Evolutionary conservation across 108 stramenopile genomes (phyloP).

Genomic region (Hondaea fermentalgiana): DNA sequence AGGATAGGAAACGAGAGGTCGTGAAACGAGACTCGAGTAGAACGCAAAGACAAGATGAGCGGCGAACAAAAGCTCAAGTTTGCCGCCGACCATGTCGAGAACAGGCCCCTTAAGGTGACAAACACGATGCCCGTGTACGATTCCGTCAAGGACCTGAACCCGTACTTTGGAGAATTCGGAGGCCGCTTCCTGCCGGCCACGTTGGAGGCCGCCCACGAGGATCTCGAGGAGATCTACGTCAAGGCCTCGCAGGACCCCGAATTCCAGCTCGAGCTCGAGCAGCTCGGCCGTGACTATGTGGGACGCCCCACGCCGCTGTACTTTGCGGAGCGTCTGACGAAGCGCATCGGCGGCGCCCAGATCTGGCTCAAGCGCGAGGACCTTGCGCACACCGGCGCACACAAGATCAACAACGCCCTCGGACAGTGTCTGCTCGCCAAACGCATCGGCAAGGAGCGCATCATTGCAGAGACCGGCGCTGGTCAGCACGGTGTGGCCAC

Average conservation of each 20-base stretch:
- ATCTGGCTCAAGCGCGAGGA: conserved; percentile 96
- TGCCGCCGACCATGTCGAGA: background rate
- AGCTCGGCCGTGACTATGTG: conserved; percentile 16
- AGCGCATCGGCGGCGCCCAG: conserved; percentile 74
- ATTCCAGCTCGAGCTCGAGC: conserved; percentile 77
- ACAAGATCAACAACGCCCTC: conserved; percentile 97
- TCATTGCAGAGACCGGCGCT: conserved; percentile 94
- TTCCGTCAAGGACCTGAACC: conserved; percentile 20
- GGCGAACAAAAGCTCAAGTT: background rate
- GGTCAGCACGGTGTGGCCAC: conserved; percentile 96
- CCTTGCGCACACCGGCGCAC: conserved; percentile 89
- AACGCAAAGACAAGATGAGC: background rate
- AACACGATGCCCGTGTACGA: conserved; percentile 1
- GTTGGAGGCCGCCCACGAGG: conserved; percentile 82
- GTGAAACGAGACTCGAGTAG: too few species aligned
- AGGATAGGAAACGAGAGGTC: too few species aligned
- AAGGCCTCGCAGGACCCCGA: conserved; percentile 72
- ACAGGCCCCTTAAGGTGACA: background rate
- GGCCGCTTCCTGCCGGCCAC: conserved; percentile 97
- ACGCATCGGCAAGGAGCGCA: conserved; percentile 84
- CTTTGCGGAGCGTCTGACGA: conserved; percentile 76
- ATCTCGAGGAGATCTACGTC: conserved; percentile 78
- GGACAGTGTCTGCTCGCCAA: conserved; percentile 89
- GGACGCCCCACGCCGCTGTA: conserved; percentile 76
- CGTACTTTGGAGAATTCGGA: conserved; percentile 81